phyloP scores from a whole-genome alignment of 2,329 filamentous ascomycete genomes.

The Trichoderma brevicompactum region DNA sequence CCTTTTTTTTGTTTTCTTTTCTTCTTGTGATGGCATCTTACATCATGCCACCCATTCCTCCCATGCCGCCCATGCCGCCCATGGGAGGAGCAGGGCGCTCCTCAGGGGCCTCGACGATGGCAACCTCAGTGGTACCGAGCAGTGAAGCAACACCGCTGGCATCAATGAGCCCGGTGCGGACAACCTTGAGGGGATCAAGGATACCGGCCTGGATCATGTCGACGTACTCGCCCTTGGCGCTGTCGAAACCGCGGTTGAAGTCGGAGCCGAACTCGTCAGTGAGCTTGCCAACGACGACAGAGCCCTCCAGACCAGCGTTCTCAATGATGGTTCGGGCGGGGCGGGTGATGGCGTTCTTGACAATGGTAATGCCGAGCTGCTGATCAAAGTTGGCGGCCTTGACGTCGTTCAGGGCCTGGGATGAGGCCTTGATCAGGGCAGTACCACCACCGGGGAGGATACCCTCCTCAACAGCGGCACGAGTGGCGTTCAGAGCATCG shows the following conservation, averaged over 20 bases:
- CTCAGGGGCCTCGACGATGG: constrained; percentile 93
- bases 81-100: constrained; percentile 75
- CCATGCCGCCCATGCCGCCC: constrained; percentile 69
- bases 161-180: constrained; percentile 92
- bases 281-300: constrained; percentile 96
- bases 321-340: constrained; percentile 95
- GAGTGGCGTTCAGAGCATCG: constrained; percentile 96
- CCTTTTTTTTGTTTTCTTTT: constrained; percentile 29
- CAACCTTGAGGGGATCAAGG: constrained; percentile 98
- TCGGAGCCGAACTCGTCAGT: constrained; percentile 88
- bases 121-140: constrained; percentile 96
- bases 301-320: constrained; percentile 95
- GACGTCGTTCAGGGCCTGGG: constrained; percentile 80
- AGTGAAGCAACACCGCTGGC: constrained; percentile 95
- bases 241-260: constrained; percentile 99
- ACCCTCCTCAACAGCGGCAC: constrained; percentile 97
- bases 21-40: constrained; percentile 47
- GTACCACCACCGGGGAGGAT: constrained; percentile 99
- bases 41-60: constrained; percentile 67
- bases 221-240: constrained; percentile 94
- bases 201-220: constrained; percentile 98
- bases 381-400: constrained; percentile 98
- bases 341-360: constrained; percentile 97
- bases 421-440: constrained; percentile 94
- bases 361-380: constrained; percentile 95